Percentiles rank a stretch among this genome's conserved stretches.
Evolutionary conservation across 2,329 filamentous ascomycete species (phyloP).

Genomic region (Sporothrix curviconia): DNA sequence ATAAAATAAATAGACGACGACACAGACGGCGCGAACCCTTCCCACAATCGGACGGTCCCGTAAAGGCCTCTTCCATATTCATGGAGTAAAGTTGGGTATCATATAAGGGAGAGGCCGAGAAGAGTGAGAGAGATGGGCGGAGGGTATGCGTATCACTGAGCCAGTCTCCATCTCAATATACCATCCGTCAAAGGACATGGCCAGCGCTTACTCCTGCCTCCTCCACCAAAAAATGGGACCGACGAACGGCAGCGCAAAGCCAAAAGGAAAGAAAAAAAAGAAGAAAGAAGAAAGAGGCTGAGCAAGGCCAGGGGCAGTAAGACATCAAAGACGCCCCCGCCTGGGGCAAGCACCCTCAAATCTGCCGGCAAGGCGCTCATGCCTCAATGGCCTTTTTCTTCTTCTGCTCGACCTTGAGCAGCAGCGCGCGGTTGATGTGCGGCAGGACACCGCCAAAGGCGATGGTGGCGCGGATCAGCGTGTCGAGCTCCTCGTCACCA

Average conservation of each 20-base stretch:
- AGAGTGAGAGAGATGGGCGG: too few relatives aligned
- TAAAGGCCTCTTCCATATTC: background rate
- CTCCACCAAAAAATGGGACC: background rate
- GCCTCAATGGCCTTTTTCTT: slow-evolving; percentile 33
- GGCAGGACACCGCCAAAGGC: slow-evolving; percentile 97
- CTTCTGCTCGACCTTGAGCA: slow-evolving; percentile 44
- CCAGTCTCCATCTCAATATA: background rate
- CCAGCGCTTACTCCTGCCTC: background rate
- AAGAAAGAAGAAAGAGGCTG: background rate
- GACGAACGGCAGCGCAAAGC: background rate
- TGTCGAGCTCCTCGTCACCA: slow-evolving; percentile 97
- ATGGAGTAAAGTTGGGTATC: slow-evolving; percentile 1
- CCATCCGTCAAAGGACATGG: too few relatives aligned
- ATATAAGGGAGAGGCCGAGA: background rate
- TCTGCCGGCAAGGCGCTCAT: slow-evolving; percentile 18
- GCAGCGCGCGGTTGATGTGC: slow-evolving; percentile 94
- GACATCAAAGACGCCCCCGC: too few relatives aligned
- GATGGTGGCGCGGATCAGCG: slow-evolving; percentile 93
- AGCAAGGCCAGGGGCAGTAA: background rate
- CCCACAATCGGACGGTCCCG: background rate
- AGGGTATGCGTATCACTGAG: too few relatives aligned
- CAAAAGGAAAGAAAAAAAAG: background rate
- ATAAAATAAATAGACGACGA: background rate
- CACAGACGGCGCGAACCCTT: background rate
- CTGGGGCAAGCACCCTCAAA: too few relatives aligned